Conservation (phyloP, 768 basidiomycete genomes). For the Sistotremastrum suecicum region DNA sequence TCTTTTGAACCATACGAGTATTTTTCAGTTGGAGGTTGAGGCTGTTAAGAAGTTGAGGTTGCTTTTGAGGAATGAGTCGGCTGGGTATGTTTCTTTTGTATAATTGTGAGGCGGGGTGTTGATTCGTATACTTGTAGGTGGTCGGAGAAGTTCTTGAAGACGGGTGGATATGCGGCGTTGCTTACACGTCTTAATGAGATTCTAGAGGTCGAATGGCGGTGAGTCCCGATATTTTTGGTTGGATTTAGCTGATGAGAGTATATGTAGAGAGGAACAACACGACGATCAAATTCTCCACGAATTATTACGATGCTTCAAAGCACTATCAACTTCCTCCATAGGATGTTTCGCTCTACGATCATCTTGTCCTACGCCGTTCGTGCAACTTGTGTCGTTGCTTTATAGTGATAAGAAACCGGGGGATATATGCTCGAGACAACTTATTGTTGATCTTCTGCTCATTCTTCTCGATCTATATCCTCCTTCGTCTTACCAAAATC, state of each 20-base stretch:
- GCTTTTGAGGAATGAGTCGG: conserved; percentile 82
- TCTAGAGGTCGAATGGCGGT: conserved; percentile 96
- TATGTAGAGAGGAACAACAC: conserved; percentile 86
- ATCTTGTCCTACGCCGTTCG: conserved; percentile 78
- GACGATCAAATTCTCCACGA: conserved; percentile 92
- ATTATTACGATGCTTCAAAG: conserved; percentile 86
- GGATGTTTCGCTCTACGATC: conserved; percentile 87
- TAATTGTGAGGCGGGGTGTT: not conserved
- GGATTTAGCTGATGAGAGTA: conserved; percentile 5
- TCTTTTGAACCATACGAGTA: conserved; percentile 52
- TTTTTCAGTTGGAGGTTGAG: conserved; percentile 69
- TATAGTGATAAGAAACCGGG: conserved; percentile 99
- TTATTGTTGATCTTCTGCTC: conserved; percentile 81
- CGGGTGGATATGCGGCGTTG: conserved; percentile 78
- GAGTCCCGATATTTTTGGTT: not conserved
- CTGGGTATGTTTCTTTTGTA: conserved; percentile 34
- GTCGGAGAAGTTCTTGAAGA: conserved; percentile 73
- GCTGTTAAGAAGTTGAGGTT: conserved; percentile 78
- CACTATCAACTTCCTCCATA: conserved; percentile 74
- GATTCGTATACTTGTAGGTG: conserved; percentile 36
- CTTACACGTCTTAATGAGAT: conserved; percentile 80
- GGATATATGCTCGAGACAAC: conserved; percentile 77
- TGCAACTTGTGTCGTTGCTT: conserved; percentile 66
- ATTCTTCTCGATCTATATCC: conserved; percentile 86
- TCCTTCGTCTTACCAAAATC: conserved; percentile 44